Evolutionary conservation across 2,329 filamentous ascomycete genomes (phyloP), one percentile per base, ranked within the genome.

Genomic region (Peltaster fructicola): DNA sequence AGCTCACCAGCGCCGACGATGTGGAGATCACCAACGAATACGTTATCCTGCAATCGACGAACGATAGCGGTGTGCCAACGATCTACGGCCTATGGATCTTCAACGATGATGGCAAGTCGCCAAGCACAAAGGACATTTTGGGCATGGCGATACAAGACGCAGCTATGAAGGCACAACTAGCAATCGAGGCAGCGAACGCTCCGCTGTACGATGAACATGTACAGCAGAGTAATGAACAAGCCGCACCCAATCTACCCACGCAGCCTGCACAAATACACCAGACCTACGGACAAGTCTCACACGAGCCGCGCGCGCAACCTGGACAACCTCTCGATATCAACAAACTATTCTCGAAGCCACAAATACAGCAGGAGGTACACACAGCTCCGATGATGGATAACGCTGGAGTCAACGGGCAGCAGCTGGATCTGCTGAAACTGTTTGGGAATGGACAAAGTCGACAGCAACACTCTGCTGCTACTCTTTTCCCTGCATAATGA

Each of bases 71-170:
- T n/a, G 34, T 24, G 16, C 27, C 29, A 33, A 37, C 53, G 23
- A 61, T 70, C 28, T 68, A 65, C 42, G 69, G 69, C 5, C 47
- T 74, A 8, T 73, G 68, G 67, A 68, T 74, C 28, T 73, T 68
- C 42, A 60, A 59, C n/a, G 68, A 73, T 3, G 70, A 65, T 3
- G 58, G 59, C 8, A 53, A 61, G 20, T 54, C 52, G 8, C 30
- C 28, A 12, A 35, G 32, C 10, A 39, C 35, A 17, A 58, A 63
- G 27, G 50, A 52, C 16, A 47, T 65, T 21, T 63, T 63, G 16
- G 63, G 60, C 15, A 50, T 57, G 27, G 53, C 63, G 29, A 68
- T 73, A 31, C 52, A 56, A 30, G 59, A 64, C 20, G 62, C 64
- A 33, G 67, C 67, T 4, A 47, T 53, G 14, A 54, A 59, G 29